Evolutionary conservation across 371 early-diverging fungal species (phyloP), one percentile per base, ranked within the genome.

Genomic region (Zychaea mexicana): DNA sequence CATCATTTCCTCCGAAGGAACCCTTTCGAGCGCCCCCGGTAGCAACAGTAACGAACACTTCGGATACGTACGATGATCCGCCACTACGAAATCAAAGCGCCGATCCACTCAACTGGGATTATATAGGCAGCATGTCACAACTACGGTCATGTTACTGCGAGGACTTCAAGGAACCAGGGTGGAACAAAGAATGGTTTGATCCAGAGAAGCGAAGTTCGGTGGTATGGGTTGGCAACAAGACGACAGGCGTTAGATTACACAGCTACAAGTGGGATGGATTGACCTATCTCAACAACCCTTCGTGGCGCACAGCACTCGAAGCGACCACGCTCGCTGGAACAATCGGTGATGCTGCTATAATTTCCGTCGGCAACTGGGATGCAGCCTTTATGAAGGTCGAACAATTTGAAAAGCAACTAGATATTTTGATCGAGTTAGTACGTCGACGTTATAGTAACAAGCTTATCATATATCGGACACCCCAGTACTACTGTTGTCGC

Each of bases 321-420:
- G 59, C 54, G 4, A 68, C 61, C 2, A 61, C 69, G 15, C 52
- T 36, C 2, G 52, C 49, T 2, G 17, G 31, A 39, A 13, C 61
- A 53, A 2, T 64, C 64, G 21, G 54, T 7, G 56, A 56, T 24
- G 30, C 81, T 0, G 70, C 72, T 1, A 64, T 85, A 2, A 66
- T 85, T 17, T 80, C 82, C 5, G 69, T 85, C 7, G 81, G 76
- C 4, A 83, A 83, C 54, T 85, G 85, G 85, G 85, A 85, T 55
- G 67, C 79, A 0, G 82, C 85, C 5, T 85, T 75, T 60, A 62
- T 70, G 59, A 59, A 71, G 5, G 58, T 78, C 8, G 61, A 55
- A 6, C 67, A 74, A 12, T 83, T 72, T 58, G 38, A 70, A 0
- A 38, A 32, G 1, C 72, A 76, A 45, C 49, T 81, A n/a, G 64